Percentiles rank a stretch among this genome's conserved stretches.
phyloP scores from a whole-genome alignment of 805 yeast genomes.

The Schizosaccharomyces osmophilus region DNA sequence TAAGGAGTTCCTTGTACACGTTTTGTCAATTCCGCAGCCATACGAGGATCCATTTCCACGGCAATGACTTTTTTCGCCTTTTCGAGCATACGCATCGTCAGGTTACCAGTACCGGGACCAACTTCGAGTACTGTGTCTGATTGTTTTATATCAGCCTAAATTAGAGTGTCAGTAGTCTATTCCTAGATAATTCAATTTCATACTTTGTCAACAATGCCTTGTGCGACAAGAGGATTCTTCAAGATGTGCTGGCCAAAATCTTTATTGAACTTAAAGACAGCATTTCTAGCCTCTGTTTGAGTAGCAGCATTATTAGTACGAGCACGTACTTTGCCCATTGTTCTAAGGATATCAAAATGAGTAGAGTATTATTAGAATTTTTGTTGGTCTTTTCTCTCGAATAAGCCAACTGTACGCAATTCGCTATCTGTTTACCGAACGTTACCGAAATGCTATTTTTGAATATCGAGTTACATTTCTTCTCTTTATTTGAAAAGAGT shows the following conservation, averaged over 20 bases:
- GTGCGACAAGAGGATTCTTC: constrained; percentile 89
- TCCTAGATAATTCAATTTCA: not conserved
- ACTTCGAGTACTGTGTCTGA: constrained; percentile 85
- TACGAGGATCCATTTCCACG: constrained; percentile 96
- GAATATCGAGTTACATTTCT: too few species aligned
- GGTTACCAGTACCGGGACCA: constrained; percentile 97
- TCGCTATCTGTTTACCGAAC: too few species aligned
- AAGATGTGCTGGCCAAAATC: constrained; percentile 91
- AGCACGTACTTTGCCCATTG: not conserved
- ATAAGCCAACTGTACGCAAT: too few species aligned
- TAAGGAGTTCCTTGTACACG: constrained; percentile 93
- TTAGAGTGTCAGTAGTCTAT: too few species aligned
- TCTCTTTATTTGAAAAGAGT: too few species aligned
- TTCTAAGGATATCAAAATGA: not conserved
- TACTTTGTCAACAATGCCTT: constrained; percentile 79
- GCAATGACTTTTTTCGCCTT: constrained; percentile 88
- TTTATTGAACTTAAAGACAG: constrained; percentile 85
- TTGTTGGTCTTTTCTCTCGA: not conserved
- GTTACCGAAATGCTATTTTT: too few species aligned
- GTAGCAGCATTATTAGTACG: constrained; percentile 17
- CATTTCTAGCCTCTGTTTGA: constrained; percentile 32
- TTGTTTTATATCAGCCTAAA: constrained; percentile 56
- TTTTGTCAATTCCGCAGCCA: constrained; percentile 96
- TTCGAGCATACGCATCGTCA: constrained; percentile 77
- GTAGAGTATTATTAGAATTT: not conserved